Percentiles rank a stretch among this genome's conserved stretches.
phyloP scores from a whole-genome alignment of 2,329 filamentous ascomycete species.

The Neodidymelliopsis sp. region DNA sequence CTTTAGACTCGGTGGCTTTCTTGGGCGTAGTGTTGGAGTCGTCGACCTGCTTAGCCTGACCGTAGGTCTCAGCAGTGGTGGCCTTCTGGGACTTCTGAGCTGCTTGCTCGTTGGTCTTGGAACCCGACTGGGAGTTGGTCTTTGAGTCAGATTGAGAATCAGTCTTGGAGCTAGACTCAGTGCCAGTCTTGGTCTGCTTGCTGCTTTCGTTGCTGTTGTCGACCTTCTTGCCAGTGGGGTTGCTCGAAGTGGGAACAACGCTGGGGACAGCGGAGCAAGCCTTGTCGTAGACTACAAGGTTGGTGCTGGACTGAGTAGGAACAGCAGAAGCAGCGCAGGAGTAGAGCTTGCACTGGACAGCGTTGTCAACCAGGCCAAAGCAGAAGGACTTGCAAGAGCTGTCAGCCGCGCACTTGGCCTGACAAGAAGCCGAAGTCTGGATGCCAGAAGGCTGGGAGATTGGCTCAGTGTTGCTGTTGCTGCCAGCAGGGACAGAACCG shows the following conservation, averaged over 20 bases:
- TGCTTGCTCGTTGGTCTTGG: not conserved
- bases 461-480: slow-evolving; percentile 16
- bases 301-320: slow-evolving; percentile 17
- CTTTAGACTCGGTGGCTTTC: too few species aligned
- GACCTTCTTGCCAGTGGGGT: slow-evolving; percentile 21
- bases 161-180: not conserved
- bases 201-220: not conserved
- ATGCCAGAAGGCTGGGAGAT: slow-evolving; percentile 15
- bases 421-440: slow-evolving; percentile 19
- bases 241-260: slow-evolving; percentile 20
- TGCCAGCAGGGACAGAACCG: slow-evolving; percentile 17
- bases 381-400: slow-evolving; percentile 20
- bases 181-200: not conserved
- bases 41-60: not conserved
- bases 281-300: slow-evolving; percentile 25
- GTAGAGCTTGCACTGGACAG: slow-evolving; percentile 26
- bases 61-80: not conserved
- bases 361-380: slow-evolving; percentile 26
- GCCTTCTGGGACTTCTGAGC: not conserved
- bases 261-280: slow-evolving; percentile 20
- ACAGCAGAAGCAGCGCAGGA: slow-evolving; percentile 13
- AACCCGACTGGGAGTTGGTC: not conserved
- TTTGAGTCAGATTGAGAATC: too few species aligned
- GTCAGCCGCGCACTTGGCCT: slow-evolving; percentile 18
- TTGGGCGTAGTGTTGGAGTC: not conserved